Conservation (phyloP, 768 basidiomycete species). For the Boletellus sp. region DNA sequence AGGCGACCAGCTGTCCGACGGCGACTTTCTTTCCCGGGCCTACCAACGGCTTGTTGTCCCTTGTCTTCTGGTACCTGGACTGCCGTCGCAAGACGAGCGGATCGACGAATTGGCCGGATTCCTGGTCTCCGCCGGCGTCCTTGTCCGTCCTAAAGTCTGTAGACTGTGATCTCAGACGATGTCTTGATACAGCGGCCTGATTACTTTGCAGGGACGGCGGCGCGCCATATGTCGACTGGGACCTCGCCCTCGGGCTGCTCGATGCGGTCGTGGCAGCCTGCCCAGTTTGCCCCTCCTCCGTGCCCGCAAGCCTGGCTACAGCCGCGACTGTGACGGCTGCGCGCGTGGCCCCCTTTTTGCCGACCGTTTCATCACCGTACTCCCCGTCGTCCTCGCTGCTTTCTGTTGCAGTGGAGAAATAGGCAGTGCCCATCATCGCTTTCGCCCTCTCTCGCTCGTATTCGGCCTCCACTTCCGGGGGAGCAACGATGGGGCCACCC, state of each 20-base stretch:
- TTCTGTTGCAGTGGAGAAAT: conserved; percentile 40
- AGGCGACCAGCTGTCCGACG: conserved; percentile 77
- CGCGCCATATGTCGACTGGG: conserved; percentile 57
- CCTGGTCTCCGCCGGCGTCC: conserved; percentile 9
- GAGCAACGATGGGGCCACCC: conserved; percentile 61
- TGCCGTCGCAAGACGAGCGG: conserved; percentile 69
- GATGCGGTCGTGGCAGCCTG: conserved; percentile 5
- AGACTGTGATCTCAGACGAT: conserved; percentile 39
- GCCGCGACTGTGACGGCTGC: conserved; percentile 33
- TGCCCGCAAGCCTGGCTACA: conserved; percentile 31
- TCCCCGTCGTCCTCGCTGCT: conserved; percentile 36
- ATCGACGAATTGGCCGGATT: conserved; percentile 60
- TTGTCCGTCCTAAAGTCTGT: conserved; percentile 31
- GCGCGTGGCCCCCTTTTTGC: conserved; percentile 41
- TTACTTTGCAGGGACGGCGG: conserved; percentile 29
- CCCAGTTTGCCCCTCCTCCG: conserved; percentile 19
- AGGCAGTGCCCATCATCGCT: conserved; percentile 37
- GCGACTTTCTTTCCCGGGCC: conserved; percentile 57
- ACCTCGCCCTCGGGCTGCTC: conserved; percentile 38
- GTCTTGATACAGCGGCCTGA: conserved; percentile 22
- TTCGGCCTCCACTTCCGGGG: conserved; percentile 26
- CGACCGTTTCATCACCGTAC: conserved; percentile 48
- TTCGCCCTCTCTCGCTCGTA: conserved; percentile 26
- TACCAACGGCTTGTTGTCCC: conserved; percentile 38
- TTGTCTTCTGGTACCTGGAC: conserved; percentile 41